Evolutionary conservation across 495 filamentous ascomycete genomes (phyloP).

Genomic region (Penicillium canescens): DNA sequence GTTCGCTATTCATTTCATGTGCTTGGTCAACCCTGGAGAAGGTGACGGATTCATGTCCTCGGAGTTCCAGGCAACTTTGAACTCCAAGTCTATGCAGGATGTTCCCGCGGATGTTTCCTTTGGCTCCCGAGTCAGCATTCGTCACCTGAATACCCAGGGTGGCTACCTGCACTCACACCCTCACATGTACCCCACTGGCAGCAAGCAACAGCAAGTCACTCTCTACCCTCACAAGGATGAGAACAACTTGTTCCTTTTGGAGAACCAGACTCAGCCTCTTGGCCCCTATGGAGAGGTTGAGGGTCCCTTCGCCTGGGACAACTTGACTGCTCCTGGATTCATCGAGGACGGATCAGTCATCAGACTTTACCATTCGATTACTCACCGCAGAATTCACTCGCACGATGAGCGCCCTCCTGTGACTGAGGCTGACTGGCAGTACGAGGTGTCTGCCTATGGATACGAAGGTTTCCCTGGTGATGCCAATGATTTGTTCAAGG

Average conservation of each 20-base stretch:
- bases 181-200: conserved; percentile 96
- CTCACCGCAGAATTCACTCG: conserved; percentile 88
- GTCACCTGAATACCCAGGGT: conserved; percentile 95
- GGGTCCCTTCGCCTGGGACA: conserved; percentile 83
- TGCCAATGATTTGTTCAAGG: conserved; percentile 91
- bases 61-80: conserved; percentile 96
- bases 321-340: conserved; percentile 56
- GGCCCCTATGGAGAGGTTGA: conserved; percentile 74
- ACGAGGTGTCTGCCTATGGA: conserved; percentile 95
- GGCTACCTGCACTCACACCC: conserved; percentile 96
- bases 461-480: conserved; percentile 97
- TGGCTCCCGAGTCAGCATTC: conserved; percentile 80
- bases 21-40: conserved; percentile 90
- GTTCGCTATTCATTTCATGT: conserved; percentile 94
- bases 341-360: conserved; percentile 80
- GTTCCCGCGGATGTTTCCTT: conserved; percentile 89
- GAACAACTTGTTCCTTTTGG: conserved; percentile 90
- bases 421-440: conserved; percentile 97
- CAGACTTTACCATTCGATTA: conserved; percentile 78
- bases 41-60: conserved; percentile 99
- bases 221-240: conserved; percentile 99
- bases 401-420: conserved; percentile 97
- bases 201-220: conserved; percentile 98
- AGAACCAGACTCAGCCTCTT: conserved; percentile 93
- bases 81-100: conserved; percentile 93